Base-by-base conservation (phyloP, 768 basidiomycete species). In the Collybiopsis luxurians region DNA sequence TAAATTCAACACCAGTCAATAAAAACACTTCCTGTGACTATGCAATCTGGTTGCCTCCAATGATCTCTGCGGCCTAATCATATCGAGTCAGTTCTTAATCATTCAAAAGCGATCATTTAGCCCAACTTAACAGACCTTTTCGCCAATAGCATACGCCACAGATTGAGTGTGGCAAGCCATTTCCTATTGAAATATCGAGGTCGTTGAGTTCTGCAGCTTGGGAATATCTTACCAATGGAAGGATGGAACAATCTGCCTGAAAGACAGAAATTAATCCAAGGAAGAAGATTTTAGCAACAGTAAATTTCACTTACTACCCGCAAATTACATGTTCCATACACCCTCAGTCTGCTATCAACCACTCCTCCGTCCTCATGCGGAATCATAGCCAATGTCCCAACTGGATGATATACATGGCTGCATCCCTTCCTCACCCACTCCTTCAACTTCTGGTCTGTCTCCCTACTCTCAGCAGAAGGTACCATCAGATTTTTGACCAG, bases 301-400 rank as follows among this genome's bases (percentile, higher is more conserved):
- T 17, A 34, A 23, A 39, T 21, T 15, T 11, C 24, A 27, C 43
- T 24, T 31, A 45, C 67, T 10, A 69, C 64, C 3, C 68, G 56
- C 15, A 69, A 19, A 49, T 68, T 68, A 31, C 27, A 38, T 11
- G 65, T 66, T 1, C 64, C 67, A 49, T 67, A 67, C n/a, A 68
- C 67, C 34, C 31, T 55, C 10, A 63, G 44, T 38, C 56, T 30
- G 53, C 50, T n/a, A 49, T 66, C 61, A 28, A 69, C 68, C n/a
- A 69, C 68, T 4, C 67, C 67, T 23, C 60, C 59, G 36, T 49
- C 46, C 27, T 49, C 55, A 5, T 50, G 53, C 3, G 67, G 66
- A 24, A 64, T 50, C 65, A 66, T 66, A 15, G 64, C 58, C 23
- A 46, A 54, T 1, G 65, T 61, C 2, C 62, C 65, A 7, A 63